Conservation (phyloP, 1,284 basidiomycete species). For the Boletus nobilissimus region DNA sequence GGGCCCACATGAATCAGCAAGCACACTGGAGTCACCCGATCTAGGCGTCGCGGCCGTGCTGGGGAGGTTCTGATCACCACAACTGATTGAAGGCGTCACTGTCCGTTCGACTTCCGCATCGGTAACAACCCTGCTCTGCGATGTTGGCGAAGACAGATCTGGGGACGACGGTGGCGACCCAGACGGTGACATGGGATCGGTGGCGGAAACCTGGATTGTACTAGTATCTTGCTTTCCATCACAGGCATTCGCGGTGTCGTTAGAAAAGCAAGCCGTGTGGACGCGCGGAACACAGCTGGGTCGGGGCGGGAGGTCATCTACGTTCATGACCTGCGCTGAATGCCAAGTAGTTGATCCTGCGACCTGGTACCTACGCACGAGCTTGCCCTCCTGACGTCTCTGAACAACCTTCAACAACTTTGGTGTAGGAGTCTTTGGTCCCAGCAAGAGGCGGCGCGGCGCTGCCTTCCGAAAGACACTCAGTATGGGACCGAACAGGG, state of each 20-base stretch:
- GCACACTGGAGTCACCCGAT: neutral
- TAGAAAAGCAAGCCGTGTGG: neutral
- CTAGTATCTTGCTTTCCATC: neutral
- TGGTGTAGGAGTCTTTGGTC: neutral
- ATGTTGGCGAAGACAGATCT: conserved; percentile 8
- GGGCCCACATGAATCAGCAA: neutral
- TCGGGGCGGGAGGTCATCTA: neutral
- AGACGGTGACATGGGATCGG: neutral
- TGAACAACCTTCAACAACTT: neutral
- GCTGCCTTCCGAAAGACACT: neutral
- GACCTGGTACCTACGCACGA: no score
- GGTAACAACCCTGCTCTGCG: conserved; percentile 12
- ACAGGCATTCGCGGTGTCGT: no score
- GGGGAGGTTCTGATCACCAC: neutral
- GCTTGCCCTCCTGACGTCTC: neutral
- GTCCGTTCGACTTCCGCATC: neutral
- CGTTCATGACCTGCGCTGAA: neutral
- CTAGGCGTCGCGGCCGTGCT: neutral
- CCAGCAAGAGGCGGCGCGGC: neutral
- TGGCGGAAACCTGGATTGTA: neutral
- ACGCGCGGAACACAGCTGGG: conserved; percentile 22
- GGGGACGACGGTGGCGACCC: neutral
- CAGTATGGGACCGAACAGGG: neutral
- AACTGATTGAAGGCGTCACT: neutral
- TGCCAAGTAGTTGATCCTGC: neutral